Base-by-base conservation (phyloP, 75 land plant genomes). In the Selaginella moellendorffii region DNA sequence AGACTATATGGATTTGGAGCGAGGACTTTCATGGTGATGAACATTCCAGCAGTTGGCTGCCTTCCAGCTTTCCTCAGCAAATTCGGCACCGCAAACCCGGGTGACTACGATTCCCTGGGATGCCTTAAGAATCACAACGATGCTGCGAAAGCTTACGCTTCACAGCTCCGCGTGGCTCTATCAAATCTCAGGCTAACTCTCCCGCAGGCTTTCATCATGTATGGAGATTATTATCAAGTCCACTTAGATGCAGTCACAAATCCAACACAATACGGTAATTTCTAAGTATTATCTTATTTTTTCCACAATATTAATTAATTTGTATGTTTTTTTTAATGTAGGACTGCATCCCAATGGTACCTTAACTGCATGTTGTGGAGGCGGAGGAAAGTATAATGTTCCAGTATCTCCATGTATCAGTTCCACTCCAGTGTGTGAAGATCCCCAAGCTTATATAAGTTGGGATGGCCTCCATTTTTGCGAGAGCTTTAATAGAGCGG, bases 1-100 rank as follows among this genome's bases (percentile, higher is more conserved):
- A 36, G 46, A 36, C 14, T 36, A 36, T 56, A 56, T 56, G 59
- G 59, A 56, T 36, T 36, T 36, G 59, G 59, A 56, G 59, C 59
- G 24, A 8, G 24, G n/a, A 56, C 21, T 19, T 56, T 56, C n/a
- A 56, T 56, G 59, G 59, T 56, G 2, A 25, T 56, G n/a, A 56
- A 56, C n/a, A 19, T 56, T 56, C 59, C 59, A 8, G 59, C 59
- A 56, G 24, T 56, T 56, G 59, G 59, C 2, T 56, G 59, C 19
- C 18, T 56, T 56, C 59, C 59, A 21, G 21, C n/a, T 19, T 56
- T 56, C n/a, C 2, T 56, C 5, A 56, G 59, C n/a, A 56, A 56
- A 21, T 56, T 56, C n/a, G 59, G 59, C 8, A 56, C 59, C 19
- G 21, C 5, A 9, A 56, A 56, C 8, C 24, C 21, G 5, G 21